phyloP scores from a whole-genome alignment of 2,329 filamentous ascomycete genomes.

The Pseudogymnoascus destructans region DNA sequence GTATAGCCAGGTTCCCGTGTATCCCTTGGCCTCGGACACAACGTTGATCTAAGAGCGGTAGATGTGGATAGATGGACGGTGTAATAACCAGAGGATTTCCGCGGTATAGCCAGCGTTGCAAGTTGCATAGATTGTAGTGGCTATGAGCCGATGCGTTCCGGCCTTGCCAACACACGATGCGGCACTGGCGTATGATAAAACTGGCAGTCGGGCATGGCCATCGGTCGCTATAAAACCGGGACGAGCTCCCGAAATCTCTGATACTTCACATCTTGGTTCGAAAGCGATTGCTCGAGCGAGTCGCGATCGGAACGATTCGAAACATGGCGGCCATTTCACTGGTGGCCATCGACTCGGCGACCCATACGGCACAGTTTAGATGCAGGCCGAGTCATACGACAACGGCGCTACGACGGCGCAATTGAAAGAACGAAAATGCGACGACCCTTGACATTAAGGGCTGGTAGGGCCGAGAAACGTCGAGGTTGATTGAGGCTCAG shows the following conservation, averaged over 20 bases:
- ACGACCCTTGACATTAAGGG: background rate
- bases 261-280: background rate
- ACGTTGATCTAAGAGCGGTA: background rate
- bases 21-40: background rate
- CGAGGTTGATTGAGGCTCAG: slow-evolving; percentile 1
- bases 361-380: background rate
- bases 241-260: background rate
- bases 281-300: background rate
- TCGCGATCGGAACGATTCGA: background rate
- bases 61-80: slow-evolving; percentile 7
- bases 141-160: slow-evolving; percentile 1
- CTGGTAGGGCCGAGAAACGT: background rate
- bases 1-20: background rate
- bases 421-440: background rate
- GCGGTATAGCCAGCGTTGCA: slow-evolving; percentile 9
- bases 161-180: slow-evolving; percentile 12
- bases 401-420: background rate
- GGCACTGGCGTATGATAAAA: slow-evolving; percentile 10
- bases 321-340: background rate
- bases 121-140: slow-evolving; percentile 1
- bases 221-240: slow-evolving; percentile 3
- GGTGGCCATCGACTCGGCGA: background rate
- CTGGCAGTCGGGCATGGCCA: background rate
- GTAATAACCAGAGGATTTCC: slow-evolving; percentile 5
- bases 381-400: slow-evolving; percentile 7